Conservation (phyloP, 2,329 filamentous ascomycete genomes). For the Macroventuria anomochaeta region DNA sequence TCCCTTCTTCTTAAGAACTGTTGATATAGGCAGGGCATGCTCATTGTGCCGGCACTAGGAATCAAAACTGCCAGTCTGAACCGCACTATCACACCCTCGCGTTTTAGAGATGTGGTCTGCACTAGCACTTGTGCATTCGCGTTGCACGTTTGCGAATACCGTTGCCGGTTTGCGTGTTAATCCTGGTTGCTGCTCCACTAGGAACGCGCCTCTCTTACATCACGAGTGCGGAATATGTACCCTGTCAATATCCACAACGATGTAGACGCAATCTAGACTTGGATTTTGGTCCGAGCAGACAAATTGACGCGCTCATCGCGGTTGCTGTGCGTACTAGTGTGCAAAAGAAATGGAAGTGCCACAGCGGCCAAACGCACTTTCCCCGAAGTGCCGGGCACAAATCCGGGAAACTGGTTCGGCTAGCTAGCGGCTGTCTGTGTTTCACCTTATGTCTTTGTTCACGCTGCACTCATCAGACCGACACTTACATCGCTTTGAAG, state of each 20-base stretch:
- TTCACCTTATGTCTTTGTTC: conserved; percentile 8
- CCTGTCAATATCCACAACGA: conserved; percentile 4
- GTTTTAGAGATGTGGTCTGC: conserved; percentile 7
- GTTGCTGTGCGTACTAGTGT: neutral
- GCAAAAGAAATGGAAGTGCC: conserved; percentile 5
- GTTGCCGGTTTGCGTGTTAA: conserved; percentile 1
- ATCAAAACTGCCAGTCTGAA: neutral
- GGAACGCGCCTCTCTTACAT: conserved; percentile 10
- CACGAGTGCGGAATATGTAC: neutral
- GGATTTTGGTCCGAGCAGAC: too few species aligned
- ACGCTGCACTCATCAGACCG: conserved; percentile 1
- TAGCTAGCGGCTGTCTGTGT: conserved; percentile 10
- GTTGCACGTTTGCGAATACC: conserved; percentile 9
- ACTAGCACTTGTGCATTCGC: conserved; percentile 8
- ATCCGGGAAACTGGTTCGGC: conserved; percentile 11
- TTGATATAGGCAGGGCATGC: conserved; percentile 1
- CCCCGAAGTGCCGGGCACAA: neutral
- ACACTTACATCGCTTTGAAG: neutral
- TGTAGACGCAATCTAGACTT: neutral
- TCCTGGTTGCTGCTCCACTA: conserved; percentile 2
- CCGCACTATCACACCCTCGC: neutral
- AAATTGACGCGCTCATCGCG: conserved; percentile 6
- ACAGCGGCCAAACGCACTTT: conserved; percentile 1
- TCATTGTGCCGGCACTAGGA: conserved; percentile 1
- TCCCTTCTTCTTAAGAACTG: neutral